These are phyloP conservation scores for Theobroma cacao DNA, from an alignment of 345 rosid genomes.

Conservation along the genomic window DNA sequence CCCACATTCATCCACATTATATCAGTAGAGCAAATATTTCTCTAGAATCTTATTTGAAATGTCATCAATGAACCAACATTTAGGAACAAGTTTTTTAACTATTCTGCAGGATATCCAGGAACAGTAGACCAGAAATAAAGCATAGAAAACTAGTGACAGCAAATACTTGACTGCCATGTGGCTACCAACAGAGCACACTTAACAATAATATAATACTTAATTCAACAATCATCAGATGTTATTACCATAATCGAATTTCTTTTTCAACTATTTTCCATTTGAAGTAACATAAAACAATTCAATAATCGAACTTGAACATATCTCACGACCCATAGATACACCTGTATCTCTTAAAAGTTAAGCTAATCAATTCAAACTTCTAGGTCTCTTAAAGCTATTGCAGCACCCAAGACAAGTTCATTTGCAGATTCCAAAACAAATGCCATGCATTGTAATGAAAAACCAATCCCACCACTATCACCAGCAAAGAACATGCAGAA, in stretches of 20 bases:
- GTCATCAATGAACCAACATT: not conserved
- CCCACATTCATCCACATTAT: not conserved
- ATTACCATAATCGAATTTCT: not conserved
- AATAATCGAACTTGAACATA: not conserved
- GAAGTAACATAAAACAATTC: not conserved
- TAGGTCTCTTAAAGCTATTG: not conserved
- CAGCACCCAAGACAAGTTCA: not conserved
- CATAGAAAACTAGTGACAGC: not conserved
- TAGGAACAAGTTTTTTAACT: not conserved
- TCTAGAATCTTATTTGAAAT: not conserved
- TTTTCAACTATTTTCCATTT: not conserved
- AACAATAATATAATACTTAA: not conserved
- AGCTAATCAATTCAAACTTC: not conserved
- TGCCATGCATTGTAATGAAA: not conserved
- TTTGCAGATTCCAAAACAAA: not conserved
- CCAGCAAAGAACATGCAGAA: constrained; percentile 1
- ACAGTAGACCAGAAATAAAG: not conserved
- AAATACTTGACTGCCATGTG: not conserved
- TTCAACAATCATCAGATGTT: not conserved
- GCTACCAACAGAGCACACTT: not conserved
- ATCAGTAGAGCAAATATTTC: not conserved
- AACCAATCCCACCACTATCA: not conserved
- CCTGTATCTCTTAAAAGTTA: not conserved
- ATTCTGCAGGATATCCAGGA: not conserved
- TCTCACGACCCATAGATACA: not conserved